Base-by-base conservation (phyloP, 768 basidiomycete genomes). In the Naganishia randhawae region DNA sequence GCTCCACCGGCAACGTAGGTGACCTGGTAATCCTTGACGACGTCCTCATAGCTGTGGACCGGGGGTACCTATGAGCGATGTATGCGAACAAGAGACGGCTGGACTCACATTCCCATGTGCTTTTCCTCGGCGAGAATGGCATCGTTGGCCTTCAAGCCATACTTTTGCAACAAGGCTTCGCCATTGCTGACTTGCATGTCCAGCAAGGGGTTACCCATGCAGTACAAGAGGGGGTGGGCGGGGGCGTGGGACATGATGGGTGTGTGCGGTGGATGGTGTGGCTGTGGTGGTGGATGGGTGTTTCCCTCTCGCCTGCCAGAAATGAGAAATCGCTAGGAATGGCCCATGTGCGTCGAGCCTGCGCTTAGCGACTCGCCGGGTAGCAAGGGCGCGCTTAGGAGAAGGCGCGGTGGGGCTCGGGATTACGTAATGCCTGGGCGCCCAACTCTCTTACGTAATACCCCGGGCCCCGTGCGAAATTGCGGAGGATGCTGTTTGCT, bases 1-100 rank as follows among this genome's bases (percentile, higher is more conserved):
- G 96, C 95, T 75, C 96, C 96, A 69, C 96, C 96, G 63, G 96
- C 95, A 63, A 98, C 94, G 76, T 93, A 99, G 61, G 87, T 88
- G 62, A 92, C 85, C 69, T 88, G 74, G 80, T 89, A 77, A 69
- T 91, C 84, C 68, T 84, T 85, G 52, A 89, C 86, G 71, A 97
- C 80, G 73, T 98, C 92, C 3, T 89, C 89, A 80, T 98, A 99
- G 78, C 94, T 98, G 71, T 19, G n/a, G 17, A 31, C 31, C 45
- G 48, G 61, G 39, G n/a, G 10, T 22, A 25, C n/a, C n/a, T n/a
- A n/a, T n/a, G n/a, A n/a, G n/a, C n/a, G n/a, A n/a, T n/a, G n/a
- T n/a, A n/a, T n/a, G n/a, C n/a, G 27, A n/a, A 25, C 4, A 53
- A 9, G 6, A 53, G 25, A 37, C 3, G 31, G 33, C 8, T 37